Evolutionary conservation across 140 eudicot species (phyloP).

Genomic region (Stevia rebaudiana): DNA sequence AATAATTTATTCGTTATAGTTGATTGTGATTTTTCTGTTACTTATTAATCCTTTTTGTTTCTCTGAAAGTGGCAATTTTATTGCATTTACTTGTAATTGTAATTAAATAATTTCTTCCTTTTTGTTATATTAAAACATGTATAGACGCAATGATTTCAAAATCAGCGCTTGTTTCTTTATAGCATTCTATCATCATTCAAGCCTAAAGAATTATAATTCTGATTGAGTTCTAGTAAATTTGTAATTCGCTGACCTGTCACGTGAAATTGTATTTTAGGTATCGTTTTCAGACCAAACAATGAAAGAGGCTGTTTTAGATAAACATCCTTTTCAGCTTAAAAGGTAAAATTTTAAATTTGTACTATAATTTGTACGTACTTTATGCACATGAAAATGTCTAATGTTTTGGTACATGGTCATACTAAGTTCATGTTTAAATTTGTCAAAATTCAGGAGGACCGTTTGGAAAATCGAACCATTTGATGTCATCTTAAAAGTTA

Average conservation of each 20-base stretch:
- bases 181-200: background rate
- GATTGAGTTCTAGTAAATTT: conserved; percentile 1
- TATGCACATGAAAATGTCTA: background rate
- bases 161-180: background rate
- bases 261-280: conserved; percentile 44
- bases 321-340: conserved; percentile 72
- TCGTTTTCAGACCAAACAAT: conserved; percentile 59
- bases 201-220: conserved; percentile 6
- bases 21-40: background rate
- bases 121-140: background rate
- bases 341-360: conserved; percentile 37
- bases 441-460: conserved; percentile 53
- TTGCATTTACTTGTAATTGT: background rate
- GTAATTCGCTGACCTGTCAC: conserved; percentile 7
- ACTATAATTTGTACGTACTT: background rate
- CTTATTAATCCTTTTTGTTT: background rate
- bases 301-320: conserved; percentile 57
- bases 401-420: background rate
- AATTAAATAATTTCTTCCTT: no score
- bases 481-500: conserved; percentile 53
- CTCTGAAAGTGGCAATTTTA: background rate
- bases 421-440: conserved; percentile 11
- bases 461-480: conserved; percentile 46
- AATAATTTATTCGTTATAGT: background rate
- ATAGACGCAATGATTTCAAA: background rate